Base-by-base conservation (phyloP, 805 yeast species). In the Wickerhamomyces tratensis region DNA sequence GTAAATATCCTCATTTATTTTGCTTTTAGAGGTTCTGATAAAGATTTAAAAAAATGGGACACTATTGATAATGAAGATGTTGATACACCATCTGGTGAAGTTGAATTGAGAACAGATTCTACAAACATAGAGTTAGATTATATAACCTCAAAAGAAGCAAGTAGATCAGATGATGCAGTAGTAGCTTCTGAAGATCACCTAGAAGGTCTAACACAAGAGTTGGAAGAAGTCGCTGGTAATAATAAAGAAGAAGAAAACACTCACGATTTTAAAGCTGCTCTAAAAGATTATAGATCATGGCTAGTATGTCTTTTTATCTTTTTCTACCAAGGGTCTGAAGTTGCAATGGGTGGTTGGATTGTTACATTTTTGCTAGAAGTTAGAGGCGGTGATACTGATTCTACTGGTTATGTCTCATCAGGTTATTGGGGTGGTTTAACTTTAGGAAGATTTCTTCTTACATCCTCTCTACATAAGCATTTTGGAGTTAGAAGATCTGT, bases 401-500 rank as follows among this genome's bases (percentile, higher is more conserved):
- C 66, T 9, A 64, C 69, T 41, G 82, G 84, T 25, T 77, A 76
- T 51, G 77, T 77, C 25, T 70, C 80, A 0, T 71, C 82, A 10
- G 85, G 84, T 0, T 76, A 72, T 50, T 79, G 85, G 85, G 76
- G 69, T 15, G 86, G 86, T 13, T 59, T 79, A 30, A 74, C 84
- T 0, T 35, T 75, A 8, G 84, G 85, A 1, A 59, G 86, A 39
- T 56, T 79, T 25, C 41, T 66, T 4, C 59, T 79, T n/a, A 73
- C 77, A 0, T 58, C 67, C 15, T 48, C 55, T 1, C 49, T 69
- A 12, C 67, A 68, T 41, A 59, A 59, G 38, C 40, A 46, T 11
- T 37, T 69, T n/a, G 79, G 79, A 4, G 66, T 68, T 7, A 61
- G 76, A 45, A 56, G 76, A 45, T 65, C 70, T 3, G 68, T 72